phyloP scores from a whole-genome alignment of 1,284 basidiomycete genomes.

The Trichosporon sp. region DNA sequence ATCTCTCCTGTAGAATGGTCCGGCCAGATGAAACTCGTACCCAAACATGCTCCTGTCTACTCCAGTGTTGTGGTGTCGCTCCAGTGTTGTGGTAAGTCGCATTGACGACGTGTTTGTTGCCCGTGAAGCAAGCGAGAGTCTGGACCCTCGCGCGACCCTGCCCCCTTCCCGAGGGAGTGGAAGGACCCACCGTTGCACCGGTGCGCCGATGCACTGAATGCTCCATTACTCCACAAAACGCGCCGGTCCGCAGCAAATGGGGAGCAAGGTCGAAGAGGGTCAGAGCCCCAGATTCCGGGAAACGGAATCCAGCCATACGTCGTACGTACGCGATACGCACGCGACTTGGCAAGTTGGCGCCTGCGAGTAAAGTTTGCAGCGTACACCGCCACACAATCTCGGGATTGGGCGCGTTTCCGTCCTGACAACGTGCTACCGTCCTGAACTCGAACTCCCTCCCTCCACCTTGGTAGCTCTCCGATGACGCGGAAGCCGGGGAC shows the following conservation, averaged over 20 bases:
- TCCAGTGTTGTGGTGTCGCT: neutral
- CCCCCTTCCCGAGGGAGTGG: neutral
- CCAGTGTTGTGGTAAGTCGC: no score
- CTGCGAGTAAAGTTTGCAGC: neutral
- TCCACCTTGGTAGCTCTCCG: no score
- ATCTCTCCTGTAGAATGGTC: slow-evolving; percentile 6
- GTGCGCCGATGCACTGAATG: neutral
- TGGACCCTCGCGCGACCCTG: neutral
- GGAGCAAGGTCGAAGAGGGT: neutral
- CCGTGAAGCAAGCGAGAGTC: neutral
- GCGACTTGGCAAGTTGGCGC: no score
- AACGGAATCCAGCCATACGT: no score
- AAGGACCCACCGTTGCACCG: neutral
- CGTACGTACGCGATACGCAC: no score
- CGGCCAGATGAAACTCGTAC: neutral
- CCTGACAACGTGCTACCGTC: neutral
- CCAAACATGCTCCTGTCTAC: neutral
- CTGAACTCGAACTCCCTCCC: no score
- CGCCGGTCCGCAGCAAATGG: neutral
- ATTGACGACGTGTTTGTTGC: no score
- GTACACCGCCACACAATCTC: slow-evolving; percentile 13
- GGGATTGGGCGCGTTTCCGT: neutral
- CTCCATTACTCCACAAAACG: neutral
- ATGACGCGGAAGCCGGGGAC: no score
- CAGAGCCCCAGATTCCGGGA: neutral